Evolutionary conservation across 805 yeast genomes (phyloP).

Genomic region (Saccharomycopsis capsularis): DNA sequence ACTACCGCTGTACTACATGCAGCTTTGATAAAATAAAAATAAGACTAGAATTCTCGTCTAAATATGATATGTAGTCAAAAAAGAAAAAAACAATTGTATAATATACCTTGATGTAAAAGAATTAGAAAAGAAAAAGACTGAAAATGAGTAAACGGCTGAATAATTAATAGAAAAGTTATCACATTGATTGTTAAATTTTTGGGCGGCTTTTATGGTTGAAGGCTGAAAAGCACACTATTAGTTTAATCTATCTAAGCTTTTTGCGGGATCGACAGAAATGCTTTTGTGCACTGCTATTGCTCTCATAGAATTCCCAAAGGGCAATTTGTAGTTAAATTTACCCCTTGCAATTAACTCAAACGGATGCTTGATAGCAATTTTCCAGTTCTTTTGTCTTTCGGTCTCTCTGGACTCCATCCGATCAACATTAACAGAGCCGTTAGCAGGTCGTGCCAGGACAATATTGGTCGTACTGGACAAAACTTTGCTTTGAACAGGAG

Average conservation of each 20-base stretch:
- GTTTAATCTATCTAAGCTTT: neutral
- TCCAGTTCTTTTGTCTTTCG: slow-evolving; percentile 54
- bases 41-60: too few species aligned
- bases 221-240: slow-evolving; percentile 76
- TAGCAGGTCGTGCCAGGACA: too few species aligned
- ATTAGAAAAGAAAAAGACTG: too few species aligned
- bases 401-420: slow-evolving; percentile 1
- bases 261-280: slow-evolving; percentile 46
- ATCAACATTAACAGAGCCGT: neutral
- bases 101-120: too few species aligned
- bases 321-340: slow-evolving; percentile 66
- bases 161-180: neutral
- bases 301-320: slow-evolving; percentile 47
- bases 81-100: too few species aligned
- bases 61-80: too few species aligned
- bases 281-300: slow-evolving; percentile 57
- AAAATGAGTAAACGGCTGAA: neutral
- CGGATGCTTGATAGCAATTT: slow-evolving; percentile 63
- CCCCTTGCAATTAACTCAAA: slow-evolving; percentile 85
- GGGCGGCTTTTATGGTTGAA: slow-evolving; percentile 47
- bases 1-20: neutral
- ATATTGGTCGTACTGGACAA: neutral
- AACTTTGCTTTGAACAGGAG: neutral
- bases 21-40: neutral
- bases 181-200: slow-evolving; percentile 44